A percentile compares a stretch with the other conserved stretches of the same genome.
These are phyloP conservation scores for Xylaria acuta DNA, from an alignment of 495 filamentous ascomycete genomes.

Conservation along the genomic window DNA sequence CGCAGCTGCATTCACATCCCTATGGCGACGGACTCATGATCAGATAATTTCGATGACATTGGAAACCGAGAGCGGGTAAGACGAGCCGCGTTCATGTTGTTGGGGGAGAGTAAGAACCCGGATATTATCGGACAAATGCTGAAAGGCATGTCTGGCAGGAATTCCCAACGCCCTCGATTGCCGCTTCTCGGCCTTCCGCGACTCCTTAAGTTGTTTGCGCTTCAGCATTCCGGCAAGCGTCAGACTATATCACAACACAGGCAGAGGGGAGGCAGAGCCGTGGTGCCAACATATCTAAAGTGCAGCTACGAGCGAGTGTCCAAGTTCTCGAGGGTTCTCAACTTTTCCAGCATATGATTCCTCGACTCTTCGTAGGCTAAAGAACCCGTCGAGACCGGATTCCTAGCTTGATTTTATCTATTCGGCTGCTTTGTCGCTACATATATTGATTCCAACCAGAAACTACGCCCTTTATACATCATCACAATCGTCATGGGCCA, in stretches of 20 bases:
- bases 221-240: neutral
- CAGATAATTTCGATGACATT: neutral
- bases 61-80: neutral
- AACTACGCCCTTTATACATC: neutral
- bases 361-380: neutral
- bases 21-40: neutral
- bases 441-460: neutral
- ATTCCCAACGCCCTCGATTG: neutral
- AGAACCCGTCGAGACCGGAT: neutral
- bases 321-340: neutral
- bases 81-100: neutral
- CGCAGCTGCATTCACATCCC: neutral
- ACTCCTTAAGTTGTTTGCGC: neutral
- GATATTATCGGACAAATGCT: neutral
- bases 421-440: neutral
- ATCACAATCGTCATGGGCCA: neutral
- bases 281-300: neutral
- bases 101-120: neutral
- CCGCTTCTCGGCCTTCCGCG: neutral
- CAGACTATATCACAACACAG: neutral
- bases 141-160: neutral
- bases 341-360: neutral
- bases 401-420: neutral
- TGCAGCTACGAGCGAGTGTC: neutral
- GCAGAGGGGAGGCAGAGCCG: neutral